phyloP scores from a whole-genome alignment of 768 basidiomycete genomes.

The Boletellus emodensis region DNA sequence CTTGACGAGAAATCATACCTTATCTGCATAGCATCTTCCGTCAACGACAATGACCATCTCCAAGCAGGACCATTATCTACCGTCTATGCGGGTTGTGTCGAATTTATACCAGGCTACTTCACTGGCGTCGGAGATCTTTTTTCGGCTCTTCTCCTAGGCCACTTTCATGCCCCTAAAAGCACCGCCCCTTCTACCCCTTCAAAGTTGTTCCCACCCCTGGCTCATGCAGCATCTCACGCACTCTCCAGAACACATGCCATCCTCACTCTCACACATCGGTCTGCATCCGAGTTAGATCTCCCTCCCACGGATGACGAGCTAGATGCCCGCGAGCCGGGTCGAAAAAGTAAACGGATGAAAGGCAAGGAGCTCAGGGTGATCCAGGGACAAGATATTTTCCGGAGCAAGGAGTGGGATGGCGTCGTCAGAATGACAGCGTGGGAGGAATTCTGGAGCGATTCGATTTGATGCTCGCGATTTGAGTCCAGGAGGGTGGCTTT shows the following conservation, averaged over 20 bases:
- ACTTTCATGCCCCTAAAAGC: conserved; percentile 46
- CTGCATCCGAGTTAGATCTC: conserved; percentile 43
- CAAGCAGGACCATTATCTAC: conserved; percentile 28
- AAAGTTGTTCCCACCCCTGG: conserved; percentile 13
- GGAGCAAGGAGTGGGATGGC: conserved; percentile 37
- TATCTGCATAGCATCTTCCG: conserved; percentile 76
- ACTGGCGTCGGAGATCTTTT: conserved; percentile 97
- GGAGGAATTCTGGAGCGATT: conserved; percentile 33
- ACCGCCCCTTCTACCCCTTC: conserved; percentile 2
- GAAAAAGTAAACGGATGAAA: conserved; percentile 71
- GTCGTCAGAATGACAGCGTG: conserved; percentile 31
- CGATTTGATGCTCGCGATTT: neutral
- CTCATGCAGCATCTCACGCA: conserved; percentile 57
- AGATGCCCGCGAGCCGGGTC: conserved; percentile 57
- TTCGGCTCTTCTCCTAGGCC: conserved; percentile 84
- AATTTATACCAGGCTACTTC: conserved; percentile 85
- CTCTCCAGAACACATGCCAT: conserved; percentile 75
- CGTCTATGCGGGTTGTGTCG: conserved; percentile 70
- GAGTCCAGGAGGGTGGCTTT: neutral
- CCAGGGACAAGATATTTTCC: conserved; percentile 68
- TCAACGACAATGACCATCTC: conserved; percentile 19
- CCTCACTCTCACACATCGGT: conserved; percentile 54
- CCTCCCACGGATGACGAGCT: conserved; percentile 78
- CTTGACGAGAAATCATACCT: conserved; percentile 45
- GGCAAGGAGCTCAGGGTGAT: conserved; percentile 83